Evolutionary conservation across 208 protist genomes (phyloP).

Genomic region (Trypanosoma scelopori): DNA sequence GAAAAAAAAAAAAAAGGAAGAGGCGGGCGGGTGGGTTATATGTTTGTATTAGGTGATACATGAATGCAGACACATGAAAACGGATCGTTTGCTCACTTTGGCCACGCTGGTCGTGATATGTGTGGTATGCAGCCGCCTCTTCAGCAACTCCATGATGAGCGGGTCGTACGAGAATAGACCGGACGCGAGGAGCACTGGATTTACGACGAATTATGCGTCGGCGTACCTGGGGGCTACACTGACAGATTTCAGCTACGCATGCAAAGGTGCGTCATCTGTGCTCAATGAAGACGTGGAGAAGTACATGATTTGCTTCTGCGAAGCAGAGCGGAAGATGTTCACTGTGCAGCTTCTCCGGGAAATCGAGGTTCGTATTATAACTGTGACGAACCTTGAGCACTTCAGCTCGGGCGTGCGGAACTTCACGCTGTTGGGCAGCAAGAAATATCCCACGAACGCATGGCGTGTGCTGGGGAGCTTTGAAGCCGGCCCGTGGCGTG

Average conservation of each 20-base stretch:
- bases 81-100: constrained; percentile 4
- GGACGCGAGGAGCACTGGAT: neutral
- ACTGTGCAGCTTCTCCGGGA: constrained; percentile 44
- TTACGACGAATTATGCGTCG: constrained; percentile 49
- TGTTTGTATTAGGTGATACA: neutral
- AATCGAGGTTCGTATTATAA: constrained; percentile 35
- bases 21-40: no score
- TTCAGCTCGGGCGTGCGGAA: constrained; percentile 42
- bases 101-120: constrained; percentile 8
- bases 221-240: constrained; percentile 38
- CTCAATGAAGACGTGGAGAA: constrained; percentile 37
- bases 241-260: constrained; percentile 27
- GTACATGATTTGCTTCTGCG: constrained; percentile 44
- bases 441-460: constrained; percentile 36
- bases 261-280: constrained; percentile 30
- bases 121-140: neutral
- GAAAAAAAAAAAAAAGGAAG: constrained; percentile 5
- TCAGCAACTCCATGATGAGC: neutral
- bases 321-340: constrained; percentile 28
- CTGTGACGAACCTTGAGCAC: constrained; percentile 32
- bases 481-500: constrained; percentile 29
- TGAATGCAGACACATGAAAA: constrained; percentile 8
- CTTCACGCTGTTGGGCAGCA: constrained; percentile 39
- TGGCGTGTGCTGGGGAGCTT: constrained; percentile 42
- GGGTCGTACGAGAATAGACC: constrained; percentile 5